A percentile compares a stretch with the other conserved stretches of the same genome.
phyloP scores from a whole-genome alignment of 23 red algal genomes.

The Chondrus crispus region DNA sequence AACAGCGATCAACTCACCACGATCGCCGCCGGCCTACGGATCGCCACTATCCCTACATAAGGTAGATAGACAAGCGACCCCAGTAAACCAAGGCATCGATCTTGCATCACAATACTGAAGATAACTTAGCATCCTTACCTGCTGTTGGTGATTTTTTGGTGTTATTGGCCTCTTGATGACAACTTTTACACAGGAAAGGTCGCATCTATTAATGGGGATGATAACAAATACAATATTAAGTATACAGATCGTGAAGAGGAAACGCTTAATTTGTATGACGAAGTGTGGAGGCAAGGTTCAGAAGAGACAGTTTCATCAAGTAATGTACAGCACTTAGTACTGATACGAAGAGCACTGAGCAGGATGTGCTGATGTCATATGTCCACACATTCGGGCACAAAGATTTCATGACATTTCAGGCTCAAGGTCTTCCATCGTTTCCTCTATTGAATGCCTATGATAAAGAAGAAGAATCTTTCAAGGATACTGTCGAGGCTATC shows the following conservation, averaged over 20 bases:
- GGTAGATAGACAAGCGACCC: too few species aligned
- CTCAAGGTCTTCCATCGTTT: background rate
- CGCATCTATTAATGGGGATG: background rate
- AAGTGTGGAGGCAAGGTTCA: background rate
- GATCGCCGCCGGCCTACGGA: too few species aligned
- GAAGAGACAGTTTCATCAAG: background rate
- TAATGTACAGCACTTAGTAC: background rate
- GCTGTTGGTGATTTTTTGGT: background rate
- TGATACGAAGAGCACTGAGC: background rate
- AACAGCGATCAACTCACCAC: too few species aligned
- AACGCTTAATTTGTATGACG: background rate
- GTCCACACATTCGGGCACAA: background rate
- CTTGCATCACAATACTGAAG: background rate
- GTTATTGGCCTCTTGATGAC: background rate
- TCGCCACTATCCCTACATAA: too few species aligned
- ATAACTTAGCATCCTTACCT: background rate
- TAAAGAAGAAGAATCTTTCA: slow-evolving; percentile 24
- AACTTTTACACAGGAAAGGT: background rate
- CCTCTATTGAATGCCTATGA: background rate
- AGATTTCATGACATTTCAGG: background rate
- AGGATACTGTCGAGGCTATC: background rate
- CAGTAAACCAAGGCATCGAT: background rate
- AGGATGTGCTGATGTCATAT: background rate
- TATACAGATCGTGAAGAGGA: slow-evolving; percentile 21
- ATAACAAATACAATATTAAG: background rate